These are phyloP conservation scores for Curvularia sp. DNA, from an alignment of 2,329 filamentous ascomycete genomes.

Conservation along the genomic window DNA sequence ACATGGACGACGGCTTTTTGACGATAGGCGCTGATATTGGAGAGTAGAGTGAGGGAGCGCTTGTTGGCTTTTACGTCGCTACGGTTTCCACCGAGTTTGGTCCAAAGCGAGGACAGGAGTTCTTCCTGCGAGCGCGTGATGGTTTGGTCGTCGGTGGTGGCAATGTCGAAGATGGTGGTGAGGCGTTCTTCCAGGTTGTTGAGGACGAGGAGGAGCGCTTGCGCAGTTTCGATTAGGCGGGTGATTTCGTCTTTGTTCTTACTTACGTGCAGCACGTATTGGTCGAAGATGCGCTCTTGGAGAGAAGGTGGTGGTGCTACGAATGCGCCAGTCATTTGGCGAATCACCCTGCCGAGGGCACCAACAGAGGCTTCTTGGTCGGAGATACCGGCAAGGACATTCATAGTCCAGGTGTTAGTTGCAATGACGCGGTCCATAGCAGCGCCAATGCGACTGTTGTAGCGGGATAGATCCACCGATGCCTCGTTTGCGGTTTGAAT, in stretches of 20 bases:
- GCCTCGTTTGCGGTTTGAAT: constrained; percentile 71
- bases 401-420: constrained; percentile 77
- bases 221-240: constrained; percentile 72
- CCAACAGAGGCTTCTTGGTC: constrained; percentile 51
- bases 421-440: constrained; percentile 76
- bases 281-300: constrained; percentile 67
- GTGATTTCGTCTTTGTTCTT: constrained; percentile 74
- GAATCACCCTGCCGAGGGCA: constrained; percentile 52
- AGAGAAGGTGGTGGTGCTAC: constrained; percentile 37
- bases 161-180: constrained; percentile 72
- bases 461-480: constrained; percentile 71
- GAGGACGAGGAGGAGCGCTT: constrained; percentile 70
- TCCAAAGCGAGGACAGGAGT: constrained; percentile 74
- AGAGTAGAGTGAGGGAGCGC: constrained; percentile 68
- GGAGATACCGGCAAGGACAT: constrained; percentile 69
- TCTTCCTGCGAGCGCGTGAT: constrained; percentile 68
- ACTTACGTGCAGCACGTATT: constrained; percentile 76
- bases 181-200: constrained; percentile 73
- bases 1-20: constrained; percentile 72
- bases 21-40: constrained; percentile 70
- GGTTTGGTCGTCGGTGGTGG: constrained; percentile 67
- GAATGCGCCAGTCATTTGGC: constrained; percentile 65
- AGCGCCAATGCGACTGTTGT: constrained; percentile 77
- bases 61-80: constrained; percentile 66
- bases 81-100: constrained; percentile 73